Conservation (phyloP, 2,329 filamentous ascomycete species). For the Fusarium mangiferae region DNA sequence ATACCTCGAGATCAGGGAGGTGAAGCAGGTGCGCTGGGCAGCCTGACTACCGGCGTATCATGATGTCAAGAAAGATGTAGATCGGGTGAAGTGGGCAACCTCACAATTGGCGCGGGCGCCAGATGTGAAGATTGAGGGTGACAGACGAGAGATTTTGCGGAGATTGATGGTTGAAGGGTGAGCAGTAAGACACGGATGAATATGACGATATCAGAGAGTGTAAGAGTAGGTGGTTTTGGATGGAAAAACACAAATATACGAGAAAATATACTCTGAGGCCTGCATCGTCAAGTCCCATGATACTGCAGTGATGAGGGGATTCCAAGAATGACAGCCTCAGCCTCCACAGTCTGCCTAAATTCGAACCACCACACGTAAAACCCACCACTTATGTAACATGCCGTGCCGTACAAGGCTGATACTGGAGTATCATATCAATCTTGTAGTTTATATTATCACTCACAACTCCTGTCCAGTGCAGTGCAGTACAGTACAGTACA, state of each 20-base stretch:
- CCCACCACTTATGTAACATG: slow-evolving; percentile 11
- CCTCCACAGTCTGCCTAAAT: slow-evolving; percentile 39
- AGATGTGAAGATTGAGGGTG: neutral
- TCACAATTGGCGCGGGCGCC: neutral
- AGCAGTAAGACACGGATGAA: neutral
- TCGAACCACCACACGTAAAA: slow-evolving; percentile 18
- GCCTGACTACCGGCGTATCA: neutral
- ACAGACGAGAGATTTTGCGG: neutral
- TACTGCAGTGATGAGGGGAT: slow-evolving; percentile 14
- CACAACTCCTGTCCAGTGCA: neutral
- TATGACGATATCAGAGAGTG: neutral
- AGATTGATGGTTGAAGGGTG: neutral
- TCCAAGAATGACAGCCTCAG: slow-evolving; percentile 27
- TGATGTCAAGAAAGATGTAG: neutral
- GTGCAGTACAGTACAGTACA: neutral
- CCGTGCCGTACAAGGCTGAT: slow-evolving; percentile 37
- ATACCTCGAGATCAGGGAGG: slow-evolving; percentile 41
- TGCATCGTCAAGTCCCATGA: slow-evolving; percentile 15
- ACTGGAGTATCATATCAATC: neutral
- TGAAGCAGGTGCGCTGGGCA: slow-evolving; percentile 39
- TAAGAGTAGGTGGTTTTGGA: neutral
- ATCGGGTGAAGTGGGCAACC: neutral
- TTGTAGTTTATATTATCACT: neutral
- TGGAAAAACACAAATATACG: slow-evolving; percentile 12
- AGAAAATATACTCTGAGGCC: neutral